Conservation (phyloP, 1,284 basidiomycete genomes). For the Hemileia vastatrix region DNA sequence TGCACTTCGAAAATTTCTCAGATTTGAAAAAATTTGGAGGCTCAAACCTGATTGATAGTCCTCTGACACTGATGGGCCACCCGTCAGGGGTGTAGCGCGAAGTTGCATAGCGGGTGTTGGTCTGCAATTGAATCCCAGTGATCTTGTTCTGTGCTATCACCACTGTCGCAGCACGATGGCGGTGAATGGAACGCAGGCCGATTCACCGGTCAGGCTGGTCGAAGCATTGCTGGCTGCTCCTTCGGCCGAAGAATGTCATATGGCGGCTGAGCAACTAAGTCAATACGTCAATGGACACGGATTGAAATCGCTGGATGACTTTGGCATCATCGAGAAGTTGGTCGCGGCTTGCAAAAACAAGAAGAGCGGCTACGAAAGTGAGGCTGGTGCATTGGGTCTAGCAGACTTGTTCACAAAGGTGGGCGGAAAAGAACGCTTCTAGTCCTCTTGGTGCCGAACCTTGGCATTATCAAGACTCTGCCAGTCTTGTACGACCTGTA, state of each 20-base stretch:
- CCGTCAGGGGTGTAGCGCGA: no score
- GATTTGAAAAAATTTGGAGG: no score
- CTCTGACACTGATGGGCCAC: no score
- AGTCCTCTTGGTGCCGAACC: constrained; percentile 71
- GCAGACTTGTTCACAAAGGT: constrained; percentile 40
- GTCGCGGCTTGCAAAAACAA: no score
- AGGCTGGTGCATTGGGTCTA: constrained; percentile 70
- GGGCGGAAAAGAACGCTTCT: constrained; percentile 37
- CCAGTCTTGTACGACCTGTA: constrained; percentile 70
- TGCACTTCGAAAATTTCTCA: no score
- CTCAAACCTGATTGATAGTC: no score
- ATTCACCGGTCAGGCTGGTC: no score
- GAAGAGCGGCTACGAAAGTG: constrained; percentile 82
- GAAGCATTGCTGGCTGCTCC: constrained; percentile 35
- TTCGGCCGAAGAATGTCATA: constrained; percentile 33
- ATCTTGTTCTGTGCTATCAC: no score
- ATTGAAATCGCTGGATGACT: constrained; percentile 32
- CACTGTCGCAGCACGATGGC: no score
- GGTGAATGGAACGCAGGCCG: no score
- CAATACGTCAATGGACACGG: constrained; percentile 36
- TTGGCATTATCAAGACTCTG: constrained; percentile 65
- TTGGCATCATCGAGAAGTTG: constrained; percentile 42
- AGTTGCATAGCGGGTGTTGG: no score
- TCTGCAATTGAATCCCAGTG: no score
- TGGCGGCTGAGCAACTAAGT: constrained; percentile 35